Percentiles rank a stretch among this genome's conserved stretches.
These are phyloP conservation scores for Ogataea philodendri DNA, from an alignment of 805 yeast genomes.

Conservation along the genomic window DNA sequence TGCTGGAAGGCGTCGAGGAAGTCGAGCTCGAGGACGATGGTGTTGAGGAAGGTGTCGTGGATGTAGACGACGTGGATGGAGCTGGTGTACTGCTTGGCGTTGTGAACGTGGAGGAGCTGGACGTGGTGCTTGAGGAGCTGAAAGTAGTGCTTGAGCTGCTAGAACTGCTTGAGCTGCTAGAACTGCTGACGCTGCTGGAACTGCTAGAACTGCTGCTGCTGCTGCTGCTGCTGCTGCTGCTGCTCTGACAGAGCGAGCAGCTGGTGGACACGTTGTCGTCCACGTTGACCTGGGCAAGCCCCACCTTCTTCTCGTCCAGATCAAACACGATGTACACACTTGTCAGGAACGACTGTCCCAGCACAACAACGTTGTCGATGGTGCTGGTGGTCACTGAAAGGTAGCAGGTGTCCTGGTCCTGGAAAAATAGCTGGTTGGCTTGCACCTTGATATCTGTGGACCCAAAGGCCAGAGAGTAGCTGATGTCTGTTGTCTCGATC, in stretches of 20 bases:
- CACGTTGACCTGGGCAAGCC: conserved; percentile 49
- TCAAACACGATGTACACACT: conserved; percentile 66
- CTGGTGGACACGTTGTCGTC: conserved; percentile 17
- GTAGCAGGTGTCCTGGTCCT: conserved; percentile 21
- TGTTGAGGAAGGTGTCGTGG: too few relatives aligned
- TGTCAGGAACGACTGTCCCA: conserved; percentile 68
- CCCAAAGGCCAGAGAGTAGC: conserved; percentile 19
- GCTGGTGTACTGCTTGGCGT: conserved; percentile 2
- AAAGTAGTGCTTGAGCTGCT: conserved; percentile 1
- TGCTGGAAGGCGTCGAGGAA: too few relatives aligned
- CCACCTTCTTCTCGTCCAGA: conserved; percentile 53
- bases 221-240: conserved; percentile 1
- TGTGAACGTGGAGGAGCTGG: conserved; percentile 4
- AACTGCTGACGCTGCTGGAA: conserved; percentile 11
- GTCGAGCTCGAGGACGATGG: too few relatives aligned
- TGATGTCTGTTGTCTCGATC: conserved; percentile 14
- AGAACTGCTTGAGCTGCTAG: conserved; percentile 5
- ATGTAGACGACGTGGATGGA: conserved; percentile 1
- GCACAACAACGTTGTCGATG: conserved; percentile 32
- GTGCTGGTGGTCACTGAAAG: conserved; percentile 20
- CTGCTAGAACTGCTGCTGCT: conserved; percentile 7
- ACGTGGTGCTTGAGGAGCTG: conserved; percentile 2
- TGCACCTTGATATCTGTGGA: conserved; percentile 21
- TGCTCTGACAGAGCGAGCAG: conserved; percentile 11
- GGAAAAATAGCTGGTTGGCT: conserved; percentile 22